phyloP scores from a whole-genome alignment of 306 rosid genomes.

The Datisca glomerata region DNA sequence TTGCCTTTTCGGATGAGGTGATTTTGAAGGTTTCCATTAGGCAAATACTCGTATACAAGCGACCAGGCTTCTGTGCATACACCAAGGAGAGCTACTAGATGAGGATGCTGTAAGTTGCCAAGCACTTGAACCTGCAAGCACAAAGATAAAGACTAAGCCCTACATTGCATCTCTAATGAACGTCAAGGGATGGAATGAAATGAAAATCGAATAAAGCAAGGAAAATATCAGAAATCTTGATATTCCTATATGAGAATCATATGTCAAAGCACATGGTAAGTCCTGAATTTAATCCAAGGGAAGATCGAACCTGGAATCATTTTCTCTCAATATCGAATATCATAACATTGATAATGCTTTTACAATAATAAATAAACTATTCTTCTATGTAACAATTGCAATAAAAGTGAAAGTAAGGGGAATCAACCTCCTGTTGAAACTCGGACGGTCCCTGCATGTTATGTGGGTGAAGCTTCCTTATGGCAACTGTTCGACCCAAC shows the following conservation, averaged over 20 bases:
- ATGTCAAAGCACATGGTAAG: no score
- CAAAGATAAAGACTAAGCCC: conserved; percentile 13
- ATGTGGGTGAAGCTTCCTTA: conserved; percentile 51
- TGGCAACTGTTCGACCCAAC: conserved; percentile 67
- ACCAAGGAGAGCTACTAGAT: conserved; percentile 74
- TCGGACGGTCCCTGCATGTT: conserved; percentile 49
- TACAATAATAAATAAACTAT: no score
- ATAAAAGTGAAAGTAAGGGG: no score
- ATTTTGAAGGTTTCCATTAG: conserved; percentile 72
- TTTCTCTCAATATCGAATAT: no score
- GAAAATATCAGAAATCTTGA: neutral
- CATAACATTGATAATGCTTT: no score
- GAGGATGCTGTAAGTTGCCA: conserved; percentile 75
- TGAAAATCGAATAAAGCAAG: conserved; percentile 5
- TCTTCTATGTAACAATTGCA: no score
- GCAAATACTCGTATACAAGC: conserved; percentile 64
- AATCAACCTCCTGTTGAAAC: conserved; percentile 62
- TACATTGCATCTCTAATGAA: no score
- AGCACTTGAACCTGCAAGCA: conserved; percentile 69
- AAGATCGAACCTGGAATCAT: no score
- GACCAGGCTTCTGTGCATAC: conserved; percentile 80
- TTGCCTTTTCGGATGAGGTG: conserved; percentile 51
- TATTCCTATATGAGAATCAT: no score
- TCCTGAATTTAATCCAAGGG: no score
- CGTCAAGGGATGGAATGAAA: conserved; percentile 2